Percentiles rank a stretch among this genome's conserved stretches.
Conservation (phyloP, 164 flowering plant species). For the Protea cynaroides region DNA sequence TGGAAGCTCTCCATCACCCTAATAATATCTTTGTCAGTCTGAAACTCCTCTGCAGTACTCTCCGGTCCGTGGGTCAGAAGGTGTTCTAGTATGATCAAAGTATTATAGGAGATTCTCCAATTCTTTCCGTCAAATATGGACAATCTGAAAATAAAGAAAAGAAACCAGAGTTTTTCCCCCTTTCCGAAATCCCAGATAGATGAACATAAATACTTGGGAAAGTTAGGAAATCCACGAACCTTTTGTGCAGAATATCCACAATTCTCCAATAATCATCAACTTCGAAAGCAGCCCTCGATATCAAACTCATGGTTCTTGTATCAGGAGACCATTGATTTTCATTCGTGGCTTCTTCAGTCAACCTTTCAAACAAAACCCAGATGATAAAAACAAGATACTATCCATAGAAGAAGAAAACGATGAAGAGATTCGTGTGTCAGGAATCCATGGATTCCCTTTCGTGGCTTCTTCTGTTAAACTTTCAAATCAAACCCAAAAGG, state of each 20-base stretch:
- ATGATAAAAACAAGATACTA: no score
- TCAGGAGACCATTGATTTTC: constrained; percentile 72
- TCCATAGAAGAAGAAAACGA: no score
- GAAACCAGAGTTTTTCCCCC: neutral
- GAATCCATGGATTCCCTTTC: constrained; percentile 62
- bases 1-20: constrained; percentile 56
- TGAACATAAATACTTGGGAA: neutral
- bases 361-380: constrained; percentile 31
- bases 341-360: constrained; percentile 83
- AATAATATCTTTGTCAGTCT: constrained; percentile 49
- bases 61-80: constrained; percentile 89
- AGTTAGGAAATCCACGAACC: constrained; percentile 26
- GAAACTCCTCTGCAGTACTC: constrained; percentile 74
- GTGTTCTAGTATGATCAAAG: constrained; percentile 67
- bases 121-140: constrained; percentile 55
- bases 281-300: constrained; percentile 84
- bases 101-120: constrained; percentile 75
- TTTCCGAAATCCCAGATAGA: neutral
- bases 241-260: constrained; percentile 71
- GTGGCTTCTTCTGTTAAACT: constrained; percentile 86
- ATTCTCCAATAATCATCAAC: constrained; percentile 87
- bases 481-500: neutral
- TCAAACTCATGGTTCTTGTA: constrained; percentile 49
- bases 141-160: constrained; percentile 24
- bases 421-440: constrained; percentile 51